Conservation (phyloP, 176 grass and related monocot genomes). For the Musa schizocarpa region DNA sequence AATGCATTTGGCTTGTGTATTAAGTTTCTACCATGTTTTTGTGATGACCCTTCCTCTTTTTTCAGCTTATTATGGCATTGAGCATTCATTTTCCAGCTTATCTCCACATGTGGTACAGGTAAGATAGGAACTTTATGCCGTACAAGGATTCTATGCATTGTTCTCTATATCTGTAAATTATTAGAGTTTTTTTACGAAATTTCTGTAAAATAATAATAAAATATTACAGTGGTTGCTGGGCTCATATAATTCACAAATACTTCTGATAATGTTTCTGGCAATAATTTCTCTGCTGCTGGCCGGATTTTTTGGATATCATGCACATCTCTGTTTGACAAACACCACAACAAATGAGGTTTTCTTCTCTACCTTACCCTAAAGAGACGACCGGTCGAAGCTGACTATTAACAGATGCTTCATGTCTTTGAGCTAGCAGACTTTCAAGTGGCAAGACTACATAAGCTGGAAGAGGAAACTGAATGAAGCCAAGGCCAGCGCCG, state of each 20-base stretch:
- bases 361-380: background rate
- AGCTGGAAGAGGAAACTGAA: slow-evolving; percentile 80
- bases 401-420: background rate
- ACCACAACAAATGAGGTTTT: slow-evolving; percentile 87
- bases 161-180: background rate
- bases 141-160: background rate
- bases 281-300: slow-evolving; percentile 83
- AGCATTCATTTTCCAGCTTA: slow-evolving; percentile 60
- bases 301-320: slow-evolving; percentile 82
- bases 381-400: background rate
- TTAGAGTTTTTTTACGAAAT: background rate
- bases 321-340: slow-evolving; percentile 78
- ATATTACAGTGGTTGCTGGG: slow-evolving; percentile 74
- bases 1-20: background rate
- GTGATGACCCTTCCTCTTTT: slow-evolving; percentile 9
- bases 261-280: slow-evolving; percentile 72
- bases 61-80: slow-evolving; percentile 87
- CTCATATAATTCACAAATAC: slow-evolving; percentile 90
- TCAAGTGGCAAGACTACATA: slow-evolving; percentile 99
- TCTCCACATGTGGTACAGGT: slow-evolving; percentile 88
- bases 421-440: slow-evolving; percentile 41
- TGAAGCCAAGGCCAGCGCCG: slow-evolving; percentile 42
- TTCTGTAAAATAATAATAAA: background rate
- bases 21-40: background rate
- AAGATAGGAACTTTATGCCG: slow-evolving; percentile 6